phyloP scores from a whole-genome alignment of 2,329 filamentous ascomycete genomes.

The Leptosphaerulina australis region DNA sequence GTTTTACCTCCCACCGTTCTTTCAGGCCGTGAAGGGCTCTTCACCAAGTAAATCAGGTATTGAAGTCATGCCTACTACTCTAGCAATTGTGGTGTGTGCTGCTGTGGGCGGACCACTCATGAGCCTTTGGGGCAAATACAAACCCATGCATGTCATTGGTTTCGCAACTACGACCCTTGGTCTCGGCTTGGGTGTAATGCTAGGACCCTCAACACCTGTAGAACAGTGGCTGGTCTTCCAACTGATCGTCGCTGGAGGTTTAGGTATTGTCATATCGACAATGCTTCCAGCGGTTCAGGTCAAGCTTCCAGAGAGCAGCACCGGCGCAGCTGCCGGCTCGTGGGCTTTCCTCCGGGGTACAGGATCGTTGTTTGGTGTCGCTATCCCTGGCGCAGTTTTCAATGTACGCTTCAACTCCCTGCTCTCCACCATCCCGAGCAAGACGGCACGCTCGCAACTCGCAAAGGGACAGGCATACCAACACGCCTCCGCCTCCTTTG shows the following conservation, averaged over 20 bases:
- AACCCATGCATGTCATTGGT: conserved; percentile 35
- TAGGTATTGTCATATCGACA: conserved; percentile 35
- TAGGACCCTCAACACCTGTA: conserved; percentile 18
- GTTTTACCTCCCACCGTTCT: conserved; percentile 39
- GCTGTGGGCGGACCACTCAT: conserved; percentile 31
- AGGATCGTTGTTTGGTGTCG: conserved; percentile 39
- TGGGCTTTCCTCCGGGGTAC: conserved; percentile 41
- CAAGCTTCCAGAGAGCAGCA: conserved; percentile 31
- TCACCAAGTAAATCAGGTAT: conserved; percentile 33
- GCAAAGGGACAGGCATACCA: conserved; percentile 37
- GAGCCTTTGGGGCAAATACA: conserved; percentile 33
- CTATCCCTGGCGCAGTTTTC: conserved; percentile 40
- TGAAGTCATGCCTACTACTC: conserved; percentile 35
- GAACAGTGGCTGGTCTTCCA: conserved; percentile 34
- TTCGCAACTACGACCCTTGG: conserved; percentile 32
- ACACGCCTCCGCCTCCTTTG: conserved; percentile 29
- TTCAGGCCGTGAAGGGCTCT: conserved; percentile 35
- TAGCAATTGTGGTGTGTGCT: conserved; percentile 32
- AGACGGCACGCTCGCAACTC: conserved; percentile 10
- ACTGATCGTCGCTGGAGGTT: conserved; percentile 30
- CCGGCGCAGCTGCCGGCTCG: conserved; percentile 29
- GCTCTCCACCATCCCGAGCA: conserved; percentile 17
- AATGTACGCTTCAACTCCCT: conserved; percentile 30
- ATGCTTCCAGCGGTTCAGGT: conserved; percentile 42
- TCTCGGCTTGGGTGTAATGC: conserved; percentile 25